phyloP scores from a whole-genome alignment of 352 stramenopile species.

The Globisporangium emineosum region DNA sequence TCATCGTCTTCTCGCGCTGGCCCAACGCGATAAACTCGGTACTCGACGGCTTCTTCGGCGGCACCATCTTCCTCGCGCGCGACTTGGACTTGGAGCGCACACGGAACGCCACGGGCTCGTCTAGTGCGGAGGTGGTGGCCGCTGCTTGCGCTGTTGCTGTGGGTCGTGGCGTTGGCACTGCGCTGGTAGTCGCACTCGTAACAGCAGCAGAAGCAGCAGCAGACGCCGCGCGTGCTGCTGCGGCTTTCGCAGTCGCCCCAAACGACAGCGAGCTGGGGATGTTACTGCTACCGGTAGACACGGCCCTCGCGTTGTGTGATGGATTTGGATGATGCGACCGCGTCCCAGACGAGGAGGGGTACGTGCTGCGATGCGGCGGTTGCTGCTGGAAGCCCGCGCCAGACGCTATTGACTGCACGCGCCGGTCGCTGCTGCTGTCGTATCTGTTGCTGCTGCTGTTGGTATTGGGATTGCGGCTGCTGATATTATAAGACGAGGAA shows the following conservation, averaged over 20 bases:
- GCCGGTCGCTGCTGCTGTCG: not conserved
- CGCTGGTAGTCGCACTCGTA: not conserved
- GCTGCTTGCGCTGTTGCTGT: not conserved
- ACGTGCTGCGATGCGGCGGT: conserved; percentile 1
- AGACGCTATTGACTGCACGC: not conserved
- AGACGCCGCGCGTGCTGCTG: not conserved
- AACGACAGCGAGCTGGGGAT: not conserved
- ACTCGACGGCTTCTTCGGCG: conserved; percentile 20
- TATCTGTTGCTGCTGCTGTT: conserved; percentile 1
- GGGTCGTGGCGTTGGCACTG: conserved; percentile 1
- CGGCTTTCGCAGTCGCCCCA: not conserved
- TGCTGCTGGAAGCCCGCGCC: conserved; percentile 2
- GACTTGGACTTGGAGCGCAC: conserved; percentile 69
- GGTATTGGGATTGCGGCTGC: not conserved
- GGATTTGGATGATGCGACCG: not conserved
- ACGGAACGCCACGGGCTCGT: conserved; percentile 30
- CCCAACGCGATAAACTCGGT: conserved; percentile 57
- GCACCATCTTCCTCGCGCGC: conserved; percentile 20
- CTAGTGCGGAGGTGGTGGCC: not conserved
- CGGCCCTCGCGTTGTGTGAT: not conserved
- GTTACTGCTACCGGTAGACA: not conserved
- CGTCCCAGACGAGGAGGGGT: not conserved
- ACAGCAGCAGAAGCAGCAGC: not conserved
- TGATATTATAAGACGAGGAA: not conserved
- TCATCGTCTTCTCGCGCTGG: conserved; percentile 18